Evolutionary conservation across 1,284 basidiomycete species (phyloP).

Genomic region (Ustilago tritici): DNA sequence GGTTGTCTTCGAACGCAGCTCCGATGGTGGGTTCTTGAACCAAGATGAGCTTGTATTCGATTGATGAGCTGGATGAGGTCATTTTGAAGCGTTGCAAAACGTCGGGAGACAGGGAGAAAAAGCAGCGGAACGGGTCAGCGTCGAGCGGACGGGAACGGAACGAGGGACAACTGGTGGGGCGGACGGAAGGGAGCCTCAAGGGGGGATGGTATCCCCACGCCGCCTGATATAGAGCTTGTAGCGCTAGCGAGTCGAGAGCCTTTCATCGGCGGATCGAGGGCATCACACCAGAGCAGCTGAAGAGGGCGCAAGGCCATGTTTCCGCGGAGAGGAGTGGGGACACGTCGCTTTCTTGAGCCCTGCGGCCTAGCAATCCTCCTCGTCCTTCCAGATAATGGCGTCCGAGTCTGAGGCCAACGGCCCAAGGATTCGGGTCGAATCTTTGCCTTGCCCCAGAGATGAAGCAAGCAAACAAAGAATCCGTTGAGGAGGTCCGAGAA

Average conservation of each 20-base stretch:
- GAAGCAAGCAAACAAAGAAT: background rate
- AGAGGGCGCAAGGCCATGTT: background rate
- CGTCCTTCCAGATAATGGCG: background rate
- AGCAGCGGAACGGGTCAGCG: background rate
- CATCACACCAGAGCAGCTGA: background rate
- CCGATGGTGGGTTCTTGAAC: constrained; percentile 52
- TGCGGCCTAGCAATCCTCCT: background rate
- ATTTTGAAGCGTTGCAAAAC: constrained; percentile 3
- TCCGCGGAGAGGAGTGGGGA: background rate
- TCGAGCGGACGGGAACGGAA: background rate
- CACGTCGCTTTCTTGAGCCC: background rate
- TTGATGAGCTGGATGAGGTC: constrained; percentile 16
- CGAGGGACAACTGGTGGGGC: background rate
- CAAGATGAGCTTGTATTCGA: constrained; percentile 35
- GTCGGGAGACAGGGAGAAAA: background rate
- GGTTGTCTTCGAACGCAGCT: constrained; percentile 51
- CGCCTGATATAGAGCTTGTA: background rate
- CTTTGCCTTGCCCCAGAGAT: background rate
- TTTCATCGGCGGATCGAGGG: background rate
- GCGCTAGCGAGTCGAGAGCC: background rate
- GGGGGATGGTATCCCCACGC: background rate
- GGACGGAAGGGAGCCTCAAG: background rate
- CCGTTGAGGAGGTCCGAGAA: background rate
- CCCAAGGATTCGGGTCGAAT: background rate
- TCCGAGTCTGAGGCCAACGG: background rate